A percentile compares a stretch with the other conserved stretches of the same genome.
Conservation (phyloP, 1,284 basidiomycete species). For the Malassezia vespertilionis region DNA sequence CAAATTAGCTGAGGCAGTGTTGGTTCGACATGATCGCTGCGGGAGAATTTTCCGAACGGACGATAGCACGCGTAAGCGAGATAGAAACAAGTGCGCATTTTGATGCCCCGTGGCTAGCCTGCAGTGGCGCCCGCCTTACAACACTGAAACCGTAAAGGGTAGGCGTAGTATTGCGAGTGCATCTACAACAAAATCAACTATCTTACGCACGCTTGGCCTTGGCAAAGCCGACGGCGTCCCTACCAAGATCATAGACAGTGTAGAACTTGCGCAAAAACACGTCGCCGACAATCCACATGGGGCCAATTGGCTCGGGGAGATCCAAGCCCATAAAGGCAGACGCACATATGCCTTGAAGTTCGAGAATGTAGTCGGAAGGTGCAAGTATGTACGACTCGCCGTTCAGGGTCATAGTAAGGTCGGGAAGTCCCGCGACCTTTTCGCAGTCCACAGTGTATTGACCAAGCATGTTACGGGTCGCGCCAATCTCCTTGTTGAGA, state of each 20-base stretch:
- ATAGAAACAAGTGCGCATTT: too few relatives aligned
- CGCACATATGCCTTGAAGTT: slow-evolving; percentile 80
- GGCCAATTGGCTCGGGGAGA: slow-evolving; percentile 73
- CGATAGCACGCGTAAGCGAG: too few relatives aligned
- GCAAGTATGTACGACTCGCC: slow-evolving; percentile 59
- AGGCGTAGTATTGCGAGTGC: background rate
- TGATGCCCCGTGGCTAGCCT: too few relatives aligned
- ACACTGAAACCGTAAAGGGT: background rate
- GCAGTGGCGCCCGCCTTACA: too few relatives aligned
- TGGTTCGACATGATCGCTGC: too few relatives aligned
- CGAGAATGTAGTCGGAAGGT: slow-evolving; percentile 76
- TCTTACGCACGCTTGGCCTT: slow-evolving; percentile 3
- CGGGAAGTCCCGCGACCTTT: slow-evolving; percentile 71
- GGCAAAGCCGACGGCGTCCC: slow-evolving; percentile 77
- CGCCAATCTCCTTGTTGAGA: slow-evolving; percentile 71
- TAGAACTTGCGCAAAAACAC: slow-evolving; percentile 61
- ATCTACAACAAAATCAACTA: background rate
- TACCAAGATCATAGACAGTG: slow-evolving; percentile 83
- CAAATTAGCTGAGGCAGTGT: too few relatives aligned
- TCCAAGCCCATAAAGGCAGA: slow-evolving; percentile 87
- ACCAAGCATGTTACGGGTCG: slow-evolving; percentile 41
- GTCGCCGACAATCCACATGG: slow-evolving; percentile 82
- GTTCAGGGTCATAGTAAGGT: slow-evolving; percentile 61
- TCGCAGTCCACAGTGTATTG: slow-evolving; percentile 62
- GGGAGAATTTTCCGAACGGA: too few relatives aligned